A percentile compares a stretch with the other conserved stretches of the same genome.
phyloP scores from a whole-genome alignment of 805 yeast genomes.

The Peterozyma toletana region DNA sequence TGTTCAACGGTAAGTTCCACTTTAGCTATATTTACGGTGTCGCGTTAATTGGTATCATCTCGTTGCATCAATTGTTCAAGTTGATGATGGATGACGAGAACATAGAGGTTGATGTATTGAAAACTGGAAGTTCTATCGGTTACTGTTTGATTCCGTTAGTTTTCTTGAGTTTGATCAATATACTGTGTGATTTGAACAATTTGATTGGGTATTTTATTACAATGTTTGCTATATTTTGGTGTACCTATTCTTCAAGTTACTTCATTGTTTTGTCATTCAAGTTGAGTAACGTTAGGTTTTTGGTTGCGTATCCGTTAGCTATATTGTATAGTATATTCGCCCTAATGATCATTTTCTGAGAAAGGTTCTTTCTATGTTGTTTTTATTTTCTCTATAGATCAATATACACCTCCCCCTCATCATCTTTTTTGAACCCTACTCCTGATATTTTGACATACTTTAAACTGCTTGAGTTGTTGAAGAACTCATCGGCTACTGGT shows the following conservation, averaged over 20 bases:
- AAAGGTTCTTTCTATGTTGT: background rate
- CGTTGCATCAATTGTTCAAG: constrained; percentile 78
- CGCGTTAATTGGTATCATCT: constrained; percentile 82
- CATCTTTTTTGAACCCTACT: constrained; percentile 5
- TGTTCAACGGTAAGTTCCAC: constrained; percentile 89
- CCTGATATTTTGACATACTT: constrained; percentile 7
- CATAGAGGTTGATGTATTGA: constrained; percentile 38
- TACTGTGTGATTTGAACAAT: constrained; percentile 63
- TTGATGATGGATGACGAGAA: constrained; percentile 65
- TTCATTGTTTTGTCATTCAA: constrained; percentile 82
- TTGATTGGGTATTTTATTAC: constrained; percentile 65
- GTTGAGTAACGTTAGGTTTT: constrained; percentile 76
- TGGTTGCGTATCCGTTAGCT: constrained; percentile 89
- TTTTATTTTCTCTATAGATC: background rate
- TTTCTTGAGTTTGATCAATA: constrained; percentile 63
- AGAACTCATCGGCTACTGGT: constrained; percentile 4
- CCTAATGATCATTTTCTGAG: constrained; percentile 76
- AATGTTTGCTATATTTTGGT: constrained; percentile 71
- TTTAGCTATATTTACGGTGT: constrained; percentile 97
- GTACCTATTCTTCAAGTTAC: constrained; percentile 90
- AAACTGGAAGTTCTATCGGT: constrained; percentile 89
- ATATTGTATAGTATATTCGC: constrained; percentile 93
- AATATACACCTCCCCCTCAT: background rate
- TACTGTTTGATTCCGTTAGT: constrained; percentile 91
- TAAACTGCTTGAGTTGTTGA: background rate